These are phyloP conservation scores for Betula pendula DNA, from an alignment of 306 rosid species.

Conservation along the genomic window DNA sequence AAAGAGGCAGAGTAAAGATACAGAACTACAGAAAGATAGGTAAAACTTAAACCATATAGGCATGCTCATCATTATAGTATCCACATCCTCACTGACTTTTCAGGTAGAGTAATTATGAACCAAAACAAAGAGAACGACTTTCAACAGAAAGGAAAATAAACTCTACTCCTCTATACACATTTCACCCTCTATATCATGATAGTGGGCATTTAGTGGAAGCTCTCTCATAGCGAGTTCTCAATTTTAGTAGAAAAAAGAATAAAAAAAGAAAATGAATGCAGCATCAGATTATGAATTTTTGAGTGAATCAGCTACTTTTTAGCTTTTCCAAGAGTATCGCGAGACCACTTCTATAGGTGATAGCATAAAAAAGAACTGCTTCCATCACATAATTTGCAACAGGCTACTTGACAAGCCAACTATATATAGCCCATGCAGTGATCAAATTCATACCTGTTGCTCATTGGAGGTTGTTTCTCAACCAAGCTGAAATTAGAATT, in stretches of 20 bases:
- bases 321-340: conserved; percentile 18
- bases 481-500: neutral
- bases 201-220: conserved; percentile 24
- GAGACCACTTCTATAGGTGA: conserved; percentile 9
- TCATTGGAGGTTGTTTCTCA: conserved; percentile 10
- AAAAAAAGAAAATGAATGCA: conserved; percentile 20
- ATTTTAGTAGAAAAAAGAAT: conserved; percentile 17
- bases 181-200: conserved; percentile 32
- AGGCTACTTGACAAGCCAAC: conserved; percentile 11
- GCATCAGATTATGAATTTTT: conserved; percentile 19
- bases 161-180: conserved; percentile 41
- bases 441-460: conserved; percentile 15
- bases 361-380: neutral
- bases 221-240: conserved; percentile 20
- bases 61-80: conserved; percentile 5
- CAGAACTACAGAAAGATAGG: neutral
- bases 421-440: conserved; percentile 21
- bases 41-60: neutral
- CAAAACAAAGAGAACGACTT: conserved; percentile 1
- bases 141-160: neutral
- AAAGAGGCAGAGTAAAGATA: neutral
- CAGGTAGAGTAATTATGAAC: conserved; percentile 8
- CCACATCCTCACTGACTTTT: conserved; percentile 10
- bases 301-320: conserved; percentile 21
- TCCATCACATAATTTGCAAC: neutral